These are phyloP conservation scores for Nigrospora oryzae DNA, from an alignment of 2,329 filamentous ascomycete species.

Conservation along the genomic window DNA sequence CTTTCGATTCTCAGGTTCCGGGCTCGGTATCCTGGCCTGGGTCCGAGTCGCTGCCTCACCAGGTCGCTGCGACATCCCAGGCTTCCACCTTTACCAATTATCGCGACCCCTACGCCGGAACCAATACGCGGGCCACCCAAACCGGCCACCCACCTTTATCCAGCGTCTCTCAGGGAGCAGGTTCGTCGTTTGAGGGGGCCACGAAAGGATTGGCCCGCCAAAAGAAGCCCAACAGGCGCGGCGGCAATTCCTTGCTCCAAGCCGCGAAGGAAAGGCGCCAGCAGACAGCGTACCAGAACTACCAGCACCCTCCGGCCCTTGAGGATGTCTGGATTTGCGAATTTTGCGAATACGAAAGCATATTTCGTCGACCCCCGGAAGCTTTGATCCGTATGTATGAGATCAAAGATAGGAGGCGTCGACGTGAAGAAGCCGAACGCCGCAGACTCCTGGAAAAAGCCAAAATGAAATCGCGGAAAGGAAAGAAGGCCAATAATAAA, in stretches of 20 bases:
- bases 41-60: constrained; percentile 26
- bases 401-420: constrained; percentile 81
- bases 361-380: constrained; percentile 80
- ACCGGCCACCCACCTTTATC: constrained; percentile 7
- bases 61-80: constrained; percentile 11
- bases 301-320: constrained; percentile 57
- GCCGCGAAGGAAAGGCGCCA: constrained; percentile 73
- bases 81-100: constrained; percentile 8
- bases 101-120: constrained; percentile 7
- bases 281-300: constrained; percentile 69
- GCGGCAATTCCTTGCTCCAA: constrained; percentile 61
- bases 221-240: constrained; percentile 53
- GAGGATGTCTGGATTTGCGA: constrained; percentile 93
- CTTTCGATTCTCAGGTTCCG: constrained; percentile 82
- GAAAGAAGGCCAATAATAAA: constrained; percentile 78
- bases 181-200: neutral
- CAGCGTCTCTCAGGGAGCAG: too few species aligned
- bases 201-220: constrained; percentile 27
- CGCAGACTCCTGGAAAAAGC: constrained; percentile 81
- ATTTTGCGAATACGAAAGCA: constrained; percentile 95
- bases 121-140: constrained; percentile 6
- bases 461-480: constrained; percentile 86
- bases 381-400: constrained; percentile 88
- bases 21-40: constrained; percentile 71
- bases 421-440: constrained; percentile 79